Percentiles rank a stretch among this genome's conserved stretches.
These are phyloP conservation scores for Naganishia sp. DNA, from an alignment of 1,284 basidiomycete species.

Conservation along the genomic window DNA sequence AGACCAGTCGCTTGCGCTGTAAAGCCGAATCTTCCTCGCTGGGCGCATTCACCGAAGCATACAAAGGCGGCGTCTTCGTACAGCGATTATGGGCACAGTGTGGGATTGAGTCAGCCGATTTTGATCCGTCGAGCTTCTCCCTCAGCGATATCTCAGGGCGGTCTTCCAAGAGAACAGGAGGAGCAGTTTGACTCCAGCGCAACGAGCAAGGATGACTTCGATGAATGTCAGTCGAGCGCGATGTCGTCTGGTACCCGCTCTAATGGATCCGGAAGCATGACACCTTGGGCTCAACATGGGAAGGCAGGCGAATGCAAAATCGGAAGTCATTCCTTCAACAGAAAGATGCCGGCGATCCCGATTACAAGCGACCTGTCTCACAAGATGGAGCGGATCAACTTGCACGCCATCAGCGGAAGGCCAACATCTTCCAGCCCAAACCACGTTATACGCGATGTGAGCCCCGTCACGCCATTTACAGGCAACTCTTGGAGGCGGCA, in stretches of 20 bases:
- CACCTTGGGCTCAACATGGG: conserved; percentile 2
- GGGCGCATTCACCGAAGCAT: conserved; percentile 9
- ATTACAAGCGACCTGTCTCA: too few relatives aligned
- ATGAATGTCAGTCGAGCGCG: neutral
- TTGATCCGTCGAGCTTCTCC: conserved; percentile 6
- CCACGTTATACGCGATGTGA: neutral
- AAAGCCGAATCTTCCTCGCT: conserved; percentile 10
- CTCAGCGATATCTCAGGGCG: too few relatives aligned
- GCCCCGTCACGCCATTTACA: neutral
- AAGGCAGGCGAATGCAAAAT: neutral
- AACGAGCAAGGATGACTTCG: neutral
- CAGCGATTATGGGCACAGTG: neutral
- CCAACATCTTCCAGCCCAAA: too few relatives aligned
- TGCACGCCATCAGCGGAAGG: too few relatives aligned
- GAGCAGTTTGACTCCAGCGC: neutral
- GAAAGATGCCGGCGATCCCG: too few relatives aligned
- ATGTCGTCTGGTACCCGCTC: neutral
- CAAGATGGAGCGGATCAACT: too few relatives aligned
- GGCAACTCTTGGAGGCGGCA: conserved; percentile 10
- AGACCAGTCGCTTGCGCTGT: conserved; percentile 6
- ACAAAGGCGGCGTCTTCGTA: neutral
- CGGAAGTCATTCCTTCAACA: too few relatives aligned
- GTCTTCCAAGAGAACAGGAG: too few relatives aligned
- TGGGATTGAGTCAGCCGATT: neutral
- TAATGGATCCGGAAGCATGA: neutral